Base-by-base conservation (phyloP, 176 grass and related monocot genomes). In the Bonia amplexicaulis region DNA sequence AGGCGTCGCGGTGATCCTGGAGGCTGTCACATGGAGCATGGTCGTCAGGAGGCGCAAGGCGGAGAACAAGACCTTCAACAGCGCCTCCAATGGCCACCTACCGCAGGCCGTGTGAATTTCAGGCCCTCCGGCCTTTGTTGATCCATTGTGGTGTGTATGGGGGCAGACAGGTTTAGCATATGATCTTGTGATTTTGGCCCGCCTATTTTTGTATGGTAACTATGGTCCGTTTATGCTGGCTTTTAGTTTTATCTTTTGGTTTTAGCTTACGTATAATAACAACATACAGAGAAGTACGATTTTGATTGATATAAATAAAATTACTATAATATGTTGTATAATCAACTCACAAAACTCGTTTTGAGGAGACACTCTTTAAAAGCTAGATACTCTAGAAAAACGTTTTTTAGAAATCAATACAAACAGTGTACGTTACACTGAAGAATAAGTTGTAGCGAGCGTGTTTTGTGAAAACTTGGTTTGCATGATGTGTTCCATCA, bases 21-120 rank as follows among this genome's bases (percentile, higher is more conserved):
- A 95, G 62, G 69, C 52, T 26, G 7, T 81, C 74, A 89, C 93
- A n/a, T 95, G 93, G 93, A 74, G 81, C 55, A 55, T 92, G 9
- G 84, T 89, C 42, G 17, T 84, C 51, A 66, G 47, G 23, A 84
- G 87, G 12, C 80, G 79, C 52, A 80, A 79, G 59, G 69, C 70
- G 2, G 71, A 85, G 45, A 53, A 39, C 60, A 90, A 92, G 71
- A 68, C 84, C 41, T 83, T 82, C 60, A 55, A 8, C 42, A 61
- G 40, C 86, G 76, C 61, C 9, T 51, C 81, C 33, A 73, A 79
- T 39, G 88, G 79, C 5, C 82, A 66, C 60, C 16, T 63, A 33
- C 71, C 60, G 2, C 70, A n/a, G 5, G 45, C 33, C 26, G 13
- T 22, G 26, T 88, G 71, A 77, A 12, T 35, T 27, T 19, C 1